Evolutionary conservation across 306 rosid genomes (phyloP).

Genomic region (Malus domestica): ASM211411v1 NC_041798.1:31057001-31057500

Average conservation of each 20-base stretch:
- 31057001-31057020: not conserved
- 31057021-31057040: slow-evolving; percentile 51
- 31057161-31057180: slow-evolving; percentile 86
- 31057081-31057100: slow-evolving; percentile 82
- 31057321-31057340: not conserved
- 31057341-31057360: not conserved
- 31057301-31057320: not conserved
- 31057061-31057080: slow-evolving; percentile 99
- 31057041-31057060: slow-evolving; percentile 75
- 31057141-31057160: slow-evolving; percentile 99
- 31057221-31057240: not conserved
- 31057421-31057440: not conserved
- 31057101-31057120: slow-evolving; percentile 66
- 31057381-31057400: not conserved
- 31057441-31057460: slow-evolving; percentile 59
- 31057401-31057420: not conserved
- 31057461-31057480: slow-evolving; percentile 81
- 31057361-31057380: not conserved
- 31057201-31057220: not conserved
- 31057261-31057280: not conserved
- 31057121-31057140: slow-evolving; percentile 69
- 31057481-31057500: slow-evolving; percentile 88
- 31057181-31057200: slow-evolving; percentile 70
- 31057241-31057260: not conserved
- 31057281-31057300: not conserved